Base-by-base conservation (phyloP, 129 eudicot species). In the Centella asiatica region DNA sequence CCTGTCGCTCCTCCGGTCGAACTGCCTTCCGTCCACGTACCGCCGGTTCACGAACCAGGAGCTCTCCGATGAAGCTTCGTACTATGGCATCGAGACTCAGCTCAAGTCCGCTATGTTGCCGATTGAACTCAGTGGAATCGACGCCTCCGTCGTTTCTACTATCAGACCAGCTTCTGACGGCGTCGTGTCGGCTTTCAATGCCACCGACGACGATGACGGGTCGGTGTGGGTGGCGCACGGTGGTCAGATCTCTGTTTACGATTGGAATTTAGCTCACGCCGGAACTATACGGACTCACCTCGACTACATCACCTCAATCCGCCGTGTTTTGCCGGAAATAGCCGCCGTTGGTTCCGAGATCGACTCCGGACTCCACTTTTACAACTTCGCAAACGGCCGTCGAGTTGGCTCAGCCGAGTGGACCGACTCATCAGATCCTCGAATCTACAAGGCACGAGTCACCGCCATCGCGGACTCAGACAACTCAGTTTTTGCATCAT, bases 1-100 rank as follows among this genome's bases (percentile, higher is more conserved):
- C 22, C 82, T 90, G 29, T 78, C 93, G 0, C 95, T 86, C 70
- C 94, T 90, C 80, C 97, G 97, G 2, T 67, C 95, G 67, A 72
- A 72, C 45, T 86, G 80, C 52, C 89, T 79, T 25, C 95, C 90
- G 22, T 73, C 95, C 68, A 73, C 81, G 42, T 68, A 82, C 65
- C 79, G 79, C 64, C 81, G 82, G 8, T 83, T 82, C 79, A 68
- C 92, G 53, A 80, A 65, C 40, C 88, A 79, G 10, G 89, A 90
- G 39, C 87, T 90, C 67, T 57, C 81, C 70, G 80, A 80, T 37
- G 97, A 90, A 68, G 85, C 95, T 19, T 44, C 77, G 8, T 85
- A 78, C 60, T 90, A 80, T 64, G 95, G 95, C 14, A 77, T 81
- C 74, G 88, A 89, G 18, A 63, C 83, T 0, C 83, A 70, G 17